Evolutionary conservation across 306 rosid species (phyloP).

Genomic region (Fragaria nilgerrensis): DNA sequence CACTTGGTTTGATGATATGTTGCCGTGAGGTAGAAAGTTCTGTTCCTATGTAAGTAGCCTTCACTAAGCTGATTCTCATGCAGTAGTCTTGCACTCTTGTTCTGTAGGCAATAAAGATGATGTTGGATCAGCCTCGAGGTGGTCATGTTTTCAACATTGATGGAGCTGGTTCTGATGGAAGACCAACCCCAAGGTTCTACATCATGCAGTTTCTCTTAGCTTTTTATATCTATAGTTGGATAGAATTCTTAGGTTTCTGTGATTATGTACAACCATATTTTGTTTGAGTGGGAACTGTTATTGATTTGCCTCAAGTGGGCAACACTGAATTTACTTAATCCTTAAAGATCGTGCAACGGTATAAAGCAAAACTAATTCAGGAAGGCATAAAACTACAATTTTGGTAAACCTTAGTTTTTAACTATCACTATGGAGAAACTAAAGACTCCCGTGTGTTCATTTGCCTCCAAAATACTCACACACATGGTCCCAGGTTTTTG

Average conservation of each 20-base stretch:
- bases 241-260: not conserved
- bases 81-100: slow-evolving; percentile 21
- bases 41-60: slow-evolving; percentile 21
- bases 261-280: slow-evolving; percentile 1
- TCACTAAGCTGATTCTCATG: slow-evolving; percentile 23
- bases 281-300: not conserved
- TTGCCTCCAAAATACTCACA: not conserved
- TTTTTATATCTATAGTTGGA: not conserved
- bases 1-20: slow-evolving; percentile 97
- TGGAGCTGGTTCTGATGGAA: slow-evolving; percentile 98
- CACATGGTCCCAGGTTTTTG: not conserved
- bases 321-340: not conserved
- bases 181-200: slow-evolving; percentile 90
- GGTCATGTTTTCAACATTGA: slow-evolving; percentile 96
- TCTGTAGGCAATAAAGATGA: slow-evolving; percentile 82
- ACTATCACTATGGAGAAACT: not conserved
- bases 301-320: not conserved
- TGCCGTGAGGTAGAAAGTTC: slow-evolving; percentile 80
- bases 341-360: not conserved
- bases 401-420: not conserved
- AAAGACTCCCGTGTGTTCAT: not conserved
- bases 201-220: slow-evolving; percentile 13
- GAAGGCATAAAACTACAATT: not conserved
- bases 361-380: not conserved
- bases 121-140: slow-evolving; percentile 81